phyloP scores from a whole-genome alignment of 345 rosid genomes.

The Clarkia xantiana region DNA sequence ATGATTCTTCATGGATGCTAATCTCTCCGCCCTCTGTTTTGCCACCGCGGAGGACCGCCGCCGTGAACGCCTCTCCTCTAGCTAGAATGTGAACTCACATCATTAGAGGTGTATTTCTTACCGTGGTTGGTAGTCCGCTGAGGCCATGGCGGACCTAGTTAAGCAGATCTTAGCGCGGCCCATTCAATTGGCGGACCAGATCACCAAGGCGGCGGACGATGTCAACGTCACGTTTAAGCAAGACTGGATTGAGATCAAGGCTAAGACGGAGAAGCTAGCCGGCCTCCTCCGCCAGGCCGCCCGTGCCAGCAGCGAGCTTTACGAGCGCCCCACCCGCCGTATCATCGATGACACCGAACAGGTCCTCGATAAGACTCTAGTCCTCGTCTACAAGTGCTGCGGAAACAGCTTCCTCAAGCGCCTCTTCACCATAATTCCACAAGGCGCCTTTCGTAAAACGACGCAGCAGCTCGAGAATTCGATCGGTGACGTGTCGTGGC shows the following conservation, averaged over 20 bases:
- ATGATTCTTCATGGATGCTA: no score
- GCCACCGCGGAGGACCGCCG: background rate
- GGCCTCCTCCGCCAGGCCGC: constrained; percentile 5
- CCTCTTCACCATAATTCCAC: constrained; percentile 3
- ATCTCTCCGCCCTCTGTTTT: background rate
- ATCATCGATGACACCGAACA: constrained; percentile 7
- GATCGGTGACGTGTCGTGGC: constrained; percentile 7
- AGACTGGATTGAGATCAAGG: constrained; percentile 5
- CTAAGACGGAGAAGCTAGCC: constrained; percentile 3
- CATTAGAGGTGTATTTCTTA: background rate
- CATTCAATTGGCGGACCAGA: constrained; percentile 6
- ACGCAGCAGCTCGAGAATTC: constrained; percentile 5
- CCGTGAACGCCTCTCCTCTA: background rate
- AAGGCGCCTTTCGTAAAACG: background rate
- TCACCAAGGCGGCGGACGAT: constrained; percentile 4
- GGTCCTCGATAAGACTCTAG: constrained; percentile 6
- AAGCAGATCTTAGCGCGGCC: constrained; percentile 7
- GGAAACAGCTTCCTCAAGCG: constrained; percentile 2
- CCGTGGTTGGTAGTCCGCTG: constrained; percentile 1
- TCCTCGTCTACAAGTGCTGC: constrained; percentile 4
- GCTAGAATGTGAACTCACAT: background rate
- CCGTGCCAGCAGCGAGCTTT: constrained; percentile 6
- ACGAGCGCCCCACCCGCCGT: constrained; percentile 3
- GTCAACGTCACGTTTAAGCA: constrained; percentile 2
- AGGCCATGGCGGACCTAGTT: constrained; percentile 6